phyloP scores from a whole-genome alignment of 805 yeast species.

The Ogataea trehaloabstinens region DNA sequence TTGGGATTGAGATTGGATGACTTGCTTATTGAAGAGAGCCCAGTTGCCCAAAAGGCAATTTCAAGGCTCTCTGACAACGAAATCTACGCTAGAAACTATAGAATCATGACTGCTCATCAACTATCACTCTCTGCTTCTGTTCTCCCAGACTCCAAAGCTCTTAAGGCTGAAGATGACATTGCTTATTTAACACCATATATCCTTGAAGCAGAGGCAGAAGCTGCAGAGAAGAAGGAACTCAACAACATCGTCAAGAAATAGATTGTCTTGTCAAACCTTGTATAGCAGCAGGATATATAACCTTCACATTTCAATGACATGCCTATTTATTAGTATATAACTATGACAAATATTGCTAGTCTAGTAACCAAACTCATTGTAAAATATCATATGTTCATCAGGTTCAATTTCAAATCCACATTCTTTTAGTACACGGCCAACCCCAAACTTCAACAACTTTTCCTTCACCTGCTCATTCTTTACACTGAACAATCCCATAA shows the following conservation, averaged over 20 bases:
- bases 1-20: conserved; percentile 91
- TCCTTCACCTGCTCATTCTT: conserved; percentile 58
- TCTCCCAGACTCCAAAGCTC: conserved; percentile 75
- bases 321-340: not conserved
- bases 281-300: too few relatives aligned
- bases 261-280: not conserved
- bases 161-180: conserved; percentile 75
- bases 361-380: conserved; percentile 65
- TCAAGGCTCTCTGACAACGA: conserved; percentile 82
- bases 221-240: conserved; percentile 80
- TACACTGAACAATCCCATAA: conserved; percentile 73
- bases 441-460: conserved; percentile 45
- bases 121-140: conserved; percentile 78
- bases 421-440: conserved; percentile 51
- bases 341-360: not conserved
- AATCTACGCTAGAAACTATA: conserved; percentile 86
- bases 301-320: not conserved
- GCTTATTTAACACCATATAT: conserved; percentile 86
- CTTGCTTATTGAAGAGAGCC: conserved; percentile 82
- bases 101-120: conserved; percentile 92
- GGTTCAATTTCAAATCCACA: conserved; percentile 60
- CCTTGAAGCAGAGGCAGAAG: conserved; percentile 92
- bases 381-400: conserved; percentile 47
- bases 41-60: conserved; percentile 81
- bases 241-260: conserved; percentile 59